These are phyloP conservation scores for Emergomyces pasteurianus DNA, from an alignment of 2,329 filamentous ascomycete species.

Conservation along the genomic window DNA sequence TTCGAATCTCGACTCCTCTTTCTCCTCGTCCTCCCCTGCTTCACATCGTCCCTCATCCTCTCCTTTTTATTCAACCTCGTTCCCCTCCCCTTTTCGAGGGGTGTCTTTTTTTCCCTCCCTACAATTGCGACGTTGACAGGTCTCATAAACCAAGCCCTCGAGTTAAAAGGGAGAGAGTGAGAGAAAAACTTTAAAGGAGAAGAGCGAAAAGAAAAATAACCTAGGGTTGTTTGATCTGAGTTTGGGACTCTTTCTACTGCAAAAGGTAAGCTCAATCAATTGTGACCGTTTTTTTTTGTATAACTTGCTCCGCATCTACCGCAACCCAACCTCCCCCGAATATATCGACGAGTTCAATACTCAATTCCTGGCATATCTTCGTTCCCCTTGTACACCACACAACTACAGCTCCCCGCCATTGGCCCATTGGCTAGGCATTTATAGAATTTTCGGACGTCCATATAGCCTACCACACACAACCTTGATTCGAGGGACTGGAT, in stretches of 20 bases:
- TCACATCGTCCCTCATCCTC: background rate
- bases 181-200: background rate
- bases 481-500: background rate
- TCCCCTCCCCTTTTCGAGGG: conserved; percentile 12
- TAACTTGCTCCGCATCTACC: background rate
- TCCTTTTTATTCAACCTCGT: background rate
- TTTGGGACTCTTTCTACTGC: background rate
- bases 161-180: background rate
- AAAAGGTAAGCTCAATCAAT: conserved; percentile 3
- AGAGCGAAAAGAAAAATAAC: background rate
- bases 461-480: too few species aligned
- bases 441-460: background rate
- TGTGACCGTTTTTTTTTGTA: background rate
- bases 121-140: conserved; percentile 1
- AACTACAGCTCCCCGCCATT: background rate
- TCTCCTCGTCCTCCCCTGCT: background rate
- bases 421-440: background rate
- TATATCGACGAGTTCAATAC: background rate
- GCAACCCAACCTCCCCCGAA: background rate
- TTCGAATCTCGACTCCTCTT: conserved; percentile 1
- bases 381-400: background rate
- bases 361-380: background rate
- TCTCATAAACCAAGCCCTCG: background rate
- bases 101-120: background rate
- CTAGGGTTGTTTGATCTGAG: background rate